A percentile compares a stretch with the other conserved stretches of the same genome.
These are phyloP conservation scores for Mycocentrospora acerina DNA, from an alignment of 2,329 filamentous ascomycete species.

Conservation along the genomic window DNA sequence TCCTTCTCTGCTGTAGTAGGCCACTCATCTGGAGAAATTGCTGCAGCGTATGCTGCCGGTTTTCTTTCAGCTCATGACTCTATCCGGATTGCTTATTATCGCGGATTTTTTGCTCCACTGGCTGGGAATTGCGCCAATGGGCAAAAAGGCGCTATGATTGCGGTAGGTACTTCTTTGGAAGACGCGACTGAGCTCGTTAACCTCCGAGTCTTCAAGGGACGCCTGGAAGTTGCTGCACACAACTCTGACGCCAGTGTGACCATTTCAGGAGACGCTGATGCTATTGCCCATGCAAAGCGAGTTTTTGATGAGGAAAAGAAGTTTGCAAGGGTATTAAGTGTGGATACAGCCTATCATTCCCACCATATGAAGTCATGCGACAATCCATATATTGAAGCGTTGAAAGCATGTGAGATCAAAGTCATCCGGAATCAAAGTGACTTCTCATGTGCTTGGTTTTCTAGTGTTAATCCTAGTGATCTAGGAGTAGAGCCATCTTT, in stretches of 20 bases:
- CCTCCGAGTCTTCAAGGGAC: too few species aligned
- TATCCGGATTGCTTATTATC: constrained; percentile 14
- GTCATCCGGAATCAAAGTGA: too few species aligned
- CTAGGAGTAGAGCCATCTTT: too few species aligned
- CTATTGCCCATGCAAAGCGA: constrained; percentile 35
- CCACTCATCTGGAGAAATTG: constrained; percentile 31
- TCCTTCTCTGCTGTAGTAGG: constrained; percentile 12
- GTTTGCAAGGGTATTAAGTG: constrained; percentile 45
- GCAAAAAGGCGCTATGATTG: constrained; percentile 37
- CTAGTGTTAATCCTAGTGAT: constrained; percentile 6
- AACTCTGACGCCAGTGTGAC: constrained; percentile 44
- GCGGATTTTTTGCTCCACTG: constrained; percentile 7
- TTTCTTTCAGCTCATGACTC: constrained; percentile 15
- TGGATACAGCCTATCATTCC: constrained; percentile 51
- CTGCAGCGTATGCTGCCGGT: constrained; percentile 24
- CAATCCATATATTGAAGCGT: constrained; percentile 7
- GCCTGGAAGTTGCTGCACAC: constrained; percentile 26
- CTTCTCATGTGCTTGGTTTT: constrained; percentile 5
- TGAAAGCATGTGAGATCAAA: too few species aligned
- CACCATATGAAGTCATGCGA: constrained; percentile 40
- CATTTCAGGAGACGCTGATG: constrained; percentile 46
- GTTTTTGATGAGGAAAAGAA: constrained; percentile 30
- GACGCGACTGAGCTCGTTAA: constrained; percentile 9
- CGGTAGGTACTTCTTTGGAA: constrained; percentile 13
- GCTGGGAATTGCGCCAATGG: not conserved